phyloP scores from a whole-genome alignment of 1,284 basidiomycete species.

The Malassezia slooffiae region DNA sequence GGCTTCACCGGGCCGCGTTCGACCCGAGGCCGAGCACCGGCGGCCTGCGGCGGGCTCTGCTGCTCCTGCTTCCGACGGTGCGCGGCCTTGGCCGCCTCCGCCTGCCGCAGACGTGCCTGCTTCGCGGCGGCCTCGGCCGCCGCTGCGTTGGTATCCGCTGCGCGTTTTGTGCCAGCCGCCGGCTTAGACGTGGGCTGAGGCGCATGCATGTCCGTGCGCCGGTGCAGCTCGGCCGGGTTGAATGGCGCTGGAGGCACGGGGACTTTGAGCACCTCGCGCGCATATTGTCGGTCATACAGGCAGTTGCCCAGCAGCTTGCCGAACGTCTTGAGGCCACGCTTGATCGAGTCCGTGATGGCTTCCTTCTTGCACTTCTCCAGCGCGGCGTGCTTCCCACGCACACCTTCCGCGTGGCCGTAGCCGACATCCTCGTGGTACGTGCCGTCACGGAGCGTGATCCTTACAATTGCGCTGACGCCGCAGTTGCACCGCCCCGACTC shows the following conservation, averaged over 20 bases:
- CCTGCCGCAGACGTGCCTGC: not conserved
- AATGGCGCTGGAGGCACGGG: constrained; percentile 57
- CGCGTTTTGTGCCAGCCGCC: not conserved
- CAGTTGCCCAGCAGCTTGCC: constrained; percentile 87
- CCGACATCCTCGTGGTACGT: constrained; percentile 70
- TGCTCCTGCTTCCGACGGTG: too few relatives aligned
- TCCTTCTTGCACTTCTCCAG: constrained; percentile 98
- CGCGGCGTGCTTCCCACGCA: constrained; percentile 69
- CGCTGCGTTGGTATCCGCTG: not conserved
- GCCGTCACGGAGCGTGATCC: constrained; percentile 78
- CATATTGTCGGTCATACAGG: constrained; percentile 81
- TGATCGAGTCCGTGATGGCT: constrained; percentile 85
- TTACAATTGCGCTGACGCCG: constrained; percentile 72
- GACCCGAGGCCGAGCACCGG: too few relatives aligned
- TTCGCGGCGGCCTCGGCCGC: not conserved
- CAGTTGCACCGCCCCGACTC: constrained; percentile 56
- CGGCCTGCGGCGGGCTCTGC: too few relatives aligned
- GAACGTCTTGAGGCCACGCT: constrained; percentile 79
- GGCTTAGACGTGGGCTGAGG: not conserved
- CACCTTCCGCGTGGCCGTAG: constrained; percentile 75
- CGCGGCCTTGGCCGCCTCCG: constrained; percentile 2
- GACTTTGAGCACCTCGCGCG: constrained; percentile 72
- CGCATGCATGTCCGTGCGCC: not conserved
- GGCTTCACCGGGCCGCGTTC: too few relatives aligned
- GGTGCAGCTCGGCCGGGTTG: constrained; percentile 8